Conservation (phyloP, 208 protist species). For the Trypanosoma vivax region DNA sequence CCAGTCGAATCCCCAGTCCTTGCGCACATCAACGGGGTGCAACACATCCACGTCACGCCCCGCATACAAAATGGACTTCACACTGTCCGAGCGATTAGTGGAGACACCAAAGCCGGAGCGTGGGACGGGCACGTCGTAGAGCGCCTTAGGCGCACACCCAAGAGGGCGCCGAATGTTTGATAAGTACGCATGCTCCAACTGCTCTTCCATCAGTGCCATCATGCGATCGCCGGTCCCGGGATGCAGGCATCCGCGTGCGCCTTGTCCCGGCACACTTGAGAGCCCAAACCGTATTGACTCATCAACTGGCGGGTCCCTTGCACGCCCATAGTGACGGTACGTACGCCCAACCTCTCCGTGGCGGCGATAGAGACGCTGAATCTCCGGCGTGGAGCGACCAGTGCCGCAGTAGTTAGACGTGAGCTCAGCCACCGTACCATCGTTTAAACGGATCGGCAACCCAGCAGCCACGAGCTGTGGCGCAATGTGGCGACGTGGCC, state of each 20-base stretch:
- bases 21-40: slow-evolving; percentile 48
- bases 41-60: slow-evolving; percentile 42
- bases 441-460: slow-evolving; percentile 30
- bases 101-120: slow-evolving; percentile 59
- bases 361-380: slow-evolving; percentile 50
- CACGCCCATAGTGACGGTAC: slow-evolving; percentile 39
- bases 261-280: slow-evolving; percentile 16
- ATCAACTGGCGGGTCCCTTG: slow-evolving; percentile 45
- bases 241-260: slow-evolving; percentile 53
- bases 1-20: slow-evolving; percentile 75
- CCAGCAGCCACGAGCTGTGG: slow-evolving; percentile 75
- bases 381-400: slow-evolving; percentile 41
- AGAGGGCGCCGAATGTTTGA: slow-evolving; percentile 45
- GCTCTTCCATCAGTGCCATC: slow-evolving; percentile 56
- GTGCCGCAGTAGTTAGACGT: slow-evolving; percentile 63
- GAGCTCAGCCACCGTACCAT: slow-evolving; percentile 43
- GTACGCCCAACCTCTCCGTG: slow-evolving; percentile 45
- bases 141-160: slow-evolving; percentile 36
- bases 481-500: slow-evolving; percentile 50
- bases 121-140: slow-evolving; percentile 29
- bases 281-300: slow-evolving; percentile 38
- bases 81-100: slow-evolving; percentile 36
- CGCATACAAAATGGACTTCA: slow-evolving; percentile 39
- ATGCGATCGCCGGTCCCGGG: slow-evolving; percentile 54
- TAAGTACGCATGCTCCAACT: slow-evolving; percentile 55